Evolutionary conservation across 352 stramenopile species (phyloP).

Genomic region (Pythium sp.): DNA sequence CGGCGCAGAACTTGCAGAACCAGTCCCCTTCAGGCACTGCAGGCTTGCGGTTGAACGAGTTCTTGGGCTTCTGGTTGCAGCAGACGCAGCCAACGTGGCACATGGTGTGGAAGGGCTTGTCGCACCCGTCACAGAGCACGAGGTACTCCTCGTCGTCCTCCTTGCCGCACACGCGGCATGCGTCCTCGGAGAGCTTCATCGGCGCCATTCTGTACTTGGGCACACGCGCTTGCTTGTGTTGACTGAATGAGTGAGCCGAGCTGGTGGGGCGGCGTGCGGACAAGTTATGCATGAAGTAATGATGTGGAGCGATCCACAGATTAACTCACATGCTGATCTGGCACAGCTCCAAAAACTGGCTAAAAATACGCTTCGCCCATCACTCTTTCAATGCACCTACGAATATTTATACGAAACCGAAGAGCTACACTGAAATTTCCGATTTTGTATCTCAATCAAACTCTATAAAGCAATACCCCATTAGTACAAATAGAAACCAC

Average conservation of each 20-base stretch:
- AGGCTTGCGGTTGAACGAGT: conserved; percentile 73
- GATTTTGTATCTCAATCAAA: not conserved
- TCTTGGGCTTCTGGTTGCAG: conserved; percentile 73
- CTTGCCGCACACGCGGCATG: conserved; percentile 77
- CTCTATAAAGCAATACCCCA: not conserved
- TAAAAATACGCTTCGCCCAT: conserved; percentile 2
- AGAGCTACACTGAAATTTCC: not conserved
- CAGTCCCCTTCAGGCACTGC: conserved; percentile 78
- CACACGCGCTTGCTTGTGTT: not conserved
- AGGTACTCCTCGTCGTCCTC: conserved; percentile 77
- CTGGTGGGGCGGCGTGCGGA: not conserved
- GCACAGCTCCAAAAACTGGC: not conserved
- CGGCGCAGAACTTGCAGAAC: conserved; percentile 86
- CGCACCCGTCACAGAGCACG: conserved; percentile 79
- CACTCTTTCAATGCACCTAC: not conserved
- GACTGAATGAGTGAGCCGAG: conserved; percentile 1
- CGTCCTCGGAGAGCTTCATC: conserved; percentile 49
- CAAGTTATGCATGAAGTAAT: not conserved
- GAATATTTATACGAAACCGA: not conserved
- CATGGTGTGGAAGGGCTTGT: conserved; percentile 69
- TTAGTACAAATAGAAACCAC: not conserved
- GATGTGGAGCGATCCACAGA: not conserved
- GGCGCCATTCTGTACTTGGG: conserved; percentile 12
- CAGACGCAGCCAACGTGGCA: conserved; percentile 76
- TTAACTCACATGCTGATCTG: not conserved